These are phyloP conservation scores for Dictyostelium firmibasis DNA, from an alignment of 78 protist species.

Conservation along the genomic window DNA sequence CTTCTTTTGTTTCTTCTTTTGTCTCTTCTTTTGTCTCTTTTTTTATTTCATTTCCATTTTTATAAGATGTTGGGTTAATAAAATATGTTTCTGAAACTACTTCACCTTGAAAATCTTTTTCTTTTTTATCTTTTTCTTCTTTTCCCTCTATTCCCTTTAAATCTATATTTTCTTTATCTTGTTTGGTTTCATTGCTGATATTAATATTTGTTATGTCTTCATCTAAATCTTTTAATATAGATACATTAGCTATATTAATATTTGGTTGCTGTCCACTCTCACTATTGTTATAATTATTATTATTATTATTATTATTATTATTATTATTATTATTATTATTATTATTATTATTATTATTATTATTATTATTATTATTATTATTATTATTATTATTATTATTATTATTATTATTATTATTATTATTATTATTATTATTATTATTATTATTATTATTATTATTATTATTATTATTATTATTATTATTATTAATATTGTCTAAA, in stretches of 20 bases:
- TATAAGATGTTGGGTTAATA: neutral
- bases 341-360: neutral
- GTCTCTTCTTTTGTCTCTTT: neutral
- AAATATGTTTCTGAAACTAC: neutral
- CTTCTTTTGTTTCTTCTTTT: neutral
- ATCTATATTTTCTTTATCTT: neutral
- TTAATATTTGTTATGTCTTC: neutral
- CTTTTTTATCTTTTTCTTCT: neutral
- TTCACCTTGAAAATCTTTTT: neutral
- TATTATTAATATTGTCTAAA: neutral
- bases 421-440: neutral
- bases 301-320: slow-evolving; percentile 9
- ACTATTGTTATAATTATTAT: neutral
- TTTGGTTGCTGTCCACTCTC: neutral
- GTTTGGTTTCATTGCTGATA: neutral
- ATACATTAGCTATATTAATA: neutral
- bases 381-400: neutral
- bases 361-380: slow-evolving; percentile 3
- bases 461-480: slow-evolving; percentile 20
- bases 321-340: neutral
- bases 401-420: no score
- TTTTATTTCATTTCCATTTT: neutral
- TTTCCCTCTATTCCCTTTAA: neutral
- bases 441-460: neutral
- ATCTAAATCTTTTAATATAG: neutral